Percentiles rank a stretch among this genome's conserved stretches.
Conservation (phyloP, 805 yeast genomes). For the Ascoidea tarda region DNA sequence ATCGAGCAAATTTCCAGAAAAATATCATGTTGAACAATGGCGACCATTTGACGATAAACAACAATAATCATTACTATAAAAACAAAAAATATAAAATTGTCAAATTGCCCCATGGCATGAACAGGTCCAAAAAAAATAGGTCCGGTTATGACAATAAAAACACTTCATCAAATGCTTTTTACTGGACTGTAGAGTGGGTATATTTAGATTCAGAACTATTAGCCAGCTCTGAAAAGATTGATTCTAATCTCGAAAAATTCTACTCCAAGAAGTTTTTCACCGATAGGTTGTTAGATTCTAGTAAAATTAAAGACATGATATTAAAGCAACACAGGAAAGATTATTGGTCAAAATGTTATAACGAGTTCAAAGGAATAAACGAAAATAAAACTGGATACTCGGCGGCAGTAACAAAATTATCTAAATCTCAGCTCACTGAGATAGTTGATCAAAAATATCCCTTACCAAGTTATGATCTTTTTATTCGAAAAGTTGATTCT, state of each 20-base stretch:
- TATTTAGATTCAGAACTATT: not conserved
- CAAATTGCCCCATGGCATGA: constrained; percentile 9
- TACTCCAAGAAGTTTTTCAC: not conserved
- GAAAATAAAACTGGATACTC: too few relatives aligned
- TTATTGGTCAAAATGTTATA: not conserved
- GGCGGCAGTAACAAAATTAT: too few relatives aligned
- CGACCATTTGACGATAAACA: not conserved
- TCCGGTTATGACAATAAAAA: constrained; percentile 7
- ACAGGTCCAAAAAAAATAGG: constrained; percentile 6
- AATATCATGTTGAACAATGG: not conserved
- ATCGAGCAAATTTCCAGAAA: not conserved
- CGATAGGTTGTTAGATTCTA: not conserved
- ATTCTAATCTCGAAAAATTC: not conserved
- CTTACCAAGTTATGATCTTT: not conserved
- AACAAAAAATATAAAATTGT: constrained; percentile 6
- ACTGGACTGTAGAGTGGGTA: constrained; percentile 9
- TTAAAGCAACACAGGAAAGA: not conserved
- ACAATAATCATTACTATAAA: not conserved
- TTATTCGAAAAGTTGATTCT: not conserved
- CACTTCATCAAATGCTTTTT: constrained; percentile 1
- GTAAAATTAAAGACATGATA: not conserved
- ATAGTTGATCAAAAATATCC: not conserved
- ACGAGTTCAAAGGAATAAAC: not conserved
- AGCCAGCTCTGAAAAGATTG: not conserved
- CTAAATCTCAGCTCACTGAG: too few relatives aligned